A percentile compares a stretch with the other conserved stretches of the same genome.
Conservation (phyloP, 2,329 filamentous ascomycete species). For the Colletotrichum cordylinicola region DNA sequence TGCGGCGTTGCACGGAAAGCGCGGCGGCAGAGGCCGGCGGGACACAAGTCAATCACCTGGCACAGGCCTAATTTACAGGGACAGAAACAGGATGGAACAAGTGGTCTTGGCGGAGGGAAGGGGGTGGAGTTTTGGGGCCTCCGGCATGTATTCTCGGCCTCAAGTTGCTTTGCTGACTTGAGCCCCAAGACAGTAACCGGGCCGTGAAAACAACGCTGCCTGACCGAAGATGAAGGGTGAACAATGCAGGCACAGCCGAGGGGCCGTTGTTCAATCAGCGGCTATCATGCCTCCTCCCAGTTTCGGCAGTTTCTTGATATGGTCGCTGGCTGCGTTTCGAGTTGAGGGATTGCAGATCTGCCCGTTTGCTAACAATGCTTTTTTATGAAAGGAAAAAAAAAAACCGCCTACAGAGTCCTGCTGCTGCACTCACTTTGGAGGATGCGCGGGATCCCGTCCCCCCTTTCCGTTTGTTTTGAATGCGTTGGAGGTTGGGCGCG, state of each 20-base stretch:
- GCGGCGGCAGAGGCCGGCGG: background rate
- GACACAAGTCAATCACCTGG: background rate
- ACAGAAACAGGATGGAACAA: background rate
- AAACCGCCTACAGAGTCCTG: too few relatives aligned
- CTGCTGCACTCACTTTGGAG: background rate
- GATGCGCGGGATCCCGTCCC: background rate
- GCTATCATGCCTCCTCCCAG: background rate
- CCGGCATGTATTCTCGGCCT: background rate
- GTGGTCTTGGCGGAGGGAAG: background rate
- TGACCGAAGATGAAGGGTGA: background rate
- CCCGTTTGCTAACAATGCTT: background rate
- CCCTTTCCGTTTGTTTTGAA: background rate
- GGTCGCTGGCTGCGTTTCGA: conserved; percentile 12
- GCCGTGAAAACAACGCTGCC: background rate
- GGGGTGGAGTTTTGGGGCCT: background rate
- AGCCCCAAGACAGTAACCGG: background rate
- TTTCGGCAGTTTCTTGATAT: conserved; percentile 3
- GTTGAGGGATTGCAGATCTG: conserved; percentile 6
- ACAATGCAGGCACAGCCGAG: background rate
- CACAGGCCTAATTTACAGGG: background rate
- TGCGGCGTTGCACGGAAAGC: background rate
- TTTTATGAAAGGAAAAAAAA: background rate
- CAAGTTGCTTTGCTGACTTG: background rate
- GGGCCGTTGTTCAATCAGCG: background rate
- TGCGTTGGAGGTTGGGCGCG: background rate